Percentiles rank a stretch among this genome's conserved stretches.
These are phyloP conservation scores for Saccharum spontaneum DNA, from an alignment of 176 grass and related monocot genomes.

Conservation along the genomic window DNA sequence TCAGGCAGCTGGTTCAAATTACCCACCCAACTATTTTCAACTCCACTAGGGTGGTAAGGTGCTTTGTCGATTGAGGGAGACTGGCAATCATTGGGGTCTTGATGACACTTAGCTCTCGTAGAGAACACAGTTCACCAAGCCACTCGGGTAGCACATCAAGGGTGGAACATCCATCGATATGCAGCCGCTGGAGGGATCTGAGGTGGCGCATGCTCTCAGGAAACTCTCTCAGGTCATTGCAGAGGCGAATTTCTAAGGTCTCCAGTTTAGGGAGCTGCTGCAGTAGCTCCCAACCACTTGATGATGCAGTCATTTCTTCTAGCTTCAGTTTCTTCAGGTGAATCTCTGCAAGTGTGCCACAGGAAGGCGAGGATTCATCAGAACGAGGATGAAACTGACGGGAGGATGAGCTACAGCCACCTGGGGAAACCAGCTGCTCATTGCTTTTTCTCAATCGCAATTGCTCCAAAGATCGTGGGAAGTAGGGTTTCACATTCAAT, in stretches of 20 bases:
- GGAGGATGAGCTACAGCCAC: neutral
- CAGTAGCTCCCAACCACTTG: neutral
- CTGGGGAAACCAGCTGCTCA: neutral
- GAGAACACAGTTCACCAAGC: neutral
- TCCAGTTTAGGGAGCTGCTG: neutral
- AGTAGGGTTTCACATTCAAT: neutral
- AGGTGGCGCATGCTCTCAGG: conserved; percentile 13
- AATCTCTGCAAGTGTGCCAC: neutral
- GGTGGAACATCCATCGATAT: neutral
- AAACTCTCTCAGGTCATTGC: neutral
- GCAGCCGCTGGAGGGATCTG: neutral
- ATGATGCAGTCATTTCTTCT: neutral
- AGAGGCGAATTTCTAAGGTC: neutral
- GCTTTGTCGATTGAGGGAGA: neutral
- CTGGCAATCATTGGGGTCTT: neutral
- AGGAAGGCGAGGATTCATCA: neutral
- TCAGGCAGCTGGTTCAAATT: neutral
- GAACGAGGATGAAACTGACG: neutral
- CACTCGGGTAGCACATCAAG: neutral
- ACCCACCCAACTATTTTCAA: neutral
- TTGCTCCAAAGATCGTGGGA: neutral
- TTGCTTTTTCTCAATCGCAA: neutral
- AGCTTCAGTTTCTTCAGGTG: neutral
- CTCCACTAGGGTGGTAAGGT: neutral
- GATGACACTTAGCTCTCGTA: neutral